A percentile compares a stretch with the other conserved stretches of the same genome.
phyloP scores from a whole-genome alignment of 371 early-diverging fungal genomes.

The Syncephalastrum monosporum region DNA sequence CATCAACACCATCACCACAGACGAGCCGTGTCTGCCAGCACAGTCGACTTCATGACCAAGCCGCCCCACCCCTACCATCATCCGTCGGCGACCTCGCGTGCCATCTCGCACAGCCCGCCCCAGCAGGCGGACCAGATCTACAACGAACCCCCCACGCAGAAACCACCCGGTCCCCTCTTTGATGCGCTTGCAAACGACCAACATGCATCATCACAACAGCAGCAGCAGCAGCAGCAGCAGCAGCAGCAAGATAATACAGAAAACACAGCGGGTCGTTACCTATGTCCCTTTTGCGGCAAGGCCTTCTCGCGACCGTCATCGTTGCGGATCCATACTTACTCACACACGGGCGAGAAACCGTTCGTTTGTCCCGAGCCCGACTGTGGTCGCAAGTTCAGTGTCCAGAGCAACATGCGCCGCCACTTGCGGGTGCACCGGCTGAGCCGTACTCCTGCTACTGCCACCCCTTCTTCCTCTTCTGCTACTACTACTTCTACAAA shows the following conservation, averaged over 20 bases:
- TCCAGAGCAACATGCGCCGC: constrained; percentile 62
- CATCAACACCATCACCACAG: no score
- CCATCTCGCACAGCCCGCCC: constrained; percentile 15
- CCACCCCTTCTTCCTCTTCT: no score
- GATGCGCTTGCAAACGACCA: no score
- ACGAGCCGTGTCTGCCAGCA: no score
- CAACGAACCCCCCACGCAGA: no score
- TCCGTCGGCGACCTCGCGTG: constrained; percentile 1
- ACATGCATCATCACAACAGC: no score
- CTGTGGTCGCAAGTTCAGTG: constrained; percentile 60
- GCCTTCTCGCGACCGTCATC: constrained; percentile 60
- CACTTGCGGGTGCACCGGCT: constrained; percentile 47
- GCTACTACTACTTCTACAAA: no score
- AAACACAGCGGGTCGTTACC: constrained; percentile 34
- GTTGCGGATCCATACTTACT: constrained; percentile 55
- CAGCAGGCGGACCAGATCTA: constrained; percentile 3
- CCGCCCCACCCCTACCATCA: no score
- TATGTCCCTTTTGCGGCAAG: constrained; percentile 57
- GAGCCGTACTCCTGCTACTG: not conserved
- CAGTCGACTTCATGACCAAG: no score
- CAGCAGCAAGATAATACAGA: constrained; percentile 10
- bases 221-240: not conserved
- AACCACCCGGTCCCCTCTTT: no score
- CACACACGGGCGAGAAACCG: constrained; percentile 70
- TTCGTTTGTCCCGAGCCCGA: constrained; percentile 50